Evolutionary conservation across 257 asterid species (phyloP), one percentile per base, ranked within the genome.

Genomic region (Scutellaria minor): DNA sequence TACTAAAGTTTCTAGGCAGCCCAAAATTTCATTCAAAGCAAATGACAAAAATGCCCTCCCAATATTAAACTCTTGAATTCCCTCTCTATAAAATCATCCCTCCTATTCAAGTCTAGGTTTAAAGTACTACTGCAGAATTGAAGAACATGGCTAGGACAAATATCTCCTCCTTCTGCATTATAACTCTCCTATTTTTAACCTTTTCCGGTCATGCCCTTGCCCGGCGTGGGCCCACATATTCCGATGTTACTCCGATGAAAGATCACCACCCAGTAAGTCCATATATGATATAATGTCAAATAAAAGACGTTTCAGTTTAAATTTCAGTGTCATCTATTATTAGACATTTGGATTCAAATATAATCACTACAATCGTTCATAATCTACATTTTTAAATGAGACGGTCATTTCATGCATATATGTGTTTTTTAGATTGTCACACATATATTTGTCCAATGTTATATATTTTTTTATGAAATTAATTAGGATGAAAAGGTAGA

Each of bases 111-210:
- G 40, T 39, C 39, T 66, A 48, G 10, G 14, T 56, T 12, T 27
- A 14, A 56, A 2, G 53, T 35, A 44, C 10, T 55, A 1, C 48
- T 40, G 35, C 59, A 54, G 35, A 37, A 57, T 5, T 12, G 8
- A 73, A 5, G 15, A 82, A 39, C 10, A 88, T 85, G 91, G 84
- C 86, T 57, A 84, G 75, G 89, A 81, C 88, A 51, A 88, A 81
- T 59, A 50, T 80, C 73, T 51, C 51, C 70, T 66, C 78, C 48
- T 74, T 85, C 55, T 79, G 73, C 76, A 76, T 81, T 11, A 18
- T 75, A 63, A 42, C 77, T 62, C 64, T 88, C 75, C 41, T 79
- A 47, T 40, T 81, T 39, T 84, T 86, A 8, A 45, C 78, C 2
- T 9, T 72, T 20, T 68, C 81, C n/a, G 60, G 20, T 0, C 45